Conservation (phyloP, 176 grass and related monocot species). For the Saccharum spontaneum region DNA sequence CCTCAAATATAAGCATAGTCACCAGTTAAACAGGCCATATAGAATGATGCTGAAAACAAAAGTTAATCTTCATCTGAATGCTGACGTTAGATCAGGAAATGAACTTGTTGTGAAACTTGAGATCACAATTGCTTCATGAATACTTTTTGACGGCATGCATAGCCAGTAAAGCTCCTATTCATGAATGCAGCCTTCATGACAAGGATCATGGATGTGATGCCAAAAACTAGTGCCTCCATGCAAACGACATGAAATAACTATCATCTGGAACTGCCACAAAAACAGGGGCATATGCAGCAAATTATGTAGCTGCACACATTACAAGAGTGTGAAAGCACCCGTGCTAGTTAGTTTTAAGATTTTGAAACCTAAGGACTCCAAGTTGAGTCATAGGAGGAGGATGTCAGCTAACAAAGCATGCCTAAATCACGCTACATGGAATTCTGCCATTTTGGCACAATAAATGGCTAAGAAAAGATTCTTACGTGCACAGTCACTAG, state of each 20-base stretch:
- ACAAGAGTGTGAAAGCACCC: neutral
- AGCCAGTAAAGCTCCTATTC: neutral
- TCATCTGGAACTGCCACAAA: neutral
- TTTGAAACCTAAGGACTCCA: neutral
- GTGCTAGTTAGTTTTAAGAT: neutral
- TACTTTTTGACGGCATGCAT: neutral
- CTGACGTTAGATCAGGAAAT: neutral
- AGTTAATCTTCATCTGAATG: neutral
- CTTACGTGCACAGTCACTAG: neutral
- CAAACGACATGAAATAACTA: neutral
- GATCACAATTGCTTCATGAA: neutral
- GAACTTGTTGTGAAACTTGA: neutral
- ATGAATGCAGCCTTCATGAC: neutral
- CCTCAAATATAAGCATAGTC: neutral
- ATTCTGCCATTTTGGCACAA: slow-evolving; percentile 8
- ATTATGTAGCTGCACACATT: neutral
- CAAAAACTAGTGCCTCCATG: neutral
- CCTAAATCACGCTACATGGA: neutral
- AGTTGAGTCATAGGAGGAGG: neutral
- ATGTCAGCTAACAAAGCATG: neutral
- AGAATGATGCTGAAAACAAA: neutral
- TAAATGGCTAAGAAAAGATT: neutral
- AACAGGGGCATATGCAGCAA: neutral
- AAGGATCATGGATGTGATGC: neutral
- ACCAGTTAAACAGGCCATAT: neutral